Percentiles rank a stretch among this genome's conserved stretches.
phyloP scores from a whole-genome alignment of 768 basidiomycete species.

The Panus rudis region DNA sequence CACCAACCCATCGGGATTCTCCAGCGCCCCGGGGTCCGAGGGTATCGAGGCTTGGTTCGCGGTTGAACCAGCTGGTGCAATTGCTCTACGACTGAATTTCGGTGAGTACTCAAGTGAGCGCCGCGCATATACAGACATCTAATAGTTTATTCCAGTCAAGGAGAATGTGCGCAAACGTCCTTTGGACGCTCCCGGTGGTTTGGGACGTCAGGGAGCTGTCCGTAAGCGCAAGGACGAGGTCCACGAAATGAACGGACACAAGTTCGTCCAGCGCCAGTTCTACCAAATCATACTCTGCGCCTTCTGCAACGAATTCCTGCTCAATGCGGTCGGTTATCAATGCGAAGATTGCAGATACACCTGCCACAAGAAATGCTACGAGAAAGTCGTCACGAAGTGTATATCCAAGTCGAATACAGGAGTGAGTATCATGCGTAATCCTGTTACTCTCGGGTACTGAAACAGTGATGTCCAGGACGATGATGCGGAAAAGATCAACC shows the following conservation, averaged over 20 bases:
- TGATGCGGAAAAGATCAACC: conserved; percentile 98
- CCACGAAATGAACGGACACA: conserved; percentile 99
- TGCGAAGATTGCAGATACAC: conserved; percentile 99
- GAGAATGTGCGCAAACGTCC: conserved; percentile 96
- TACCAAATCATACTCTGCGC: conserved; percentile 98
- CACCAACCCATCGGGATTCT: conserved; percentile 10
- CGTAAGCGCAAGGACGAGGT: conserved; percentile 97
- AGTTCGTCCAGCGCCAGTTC: conserved; percentile 95
- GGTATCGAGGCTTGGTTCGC: conserved; percentile 97
- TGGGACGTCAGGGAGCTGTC: conserved; percentile 96
- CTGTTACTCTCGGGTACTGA: conserved; percentile 1
- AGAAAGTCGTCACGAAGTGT: conserved; percentile 98
- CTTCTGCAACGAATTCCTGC: conserved; percentile 94
- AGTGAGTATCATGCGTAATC: conserved; percentile 40
- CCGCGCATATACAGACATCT: conserved; percentile 7
- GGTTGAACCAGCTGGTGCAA: conserved; percentile 94
- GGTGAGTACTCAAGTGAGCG: conserved; percentile 46
- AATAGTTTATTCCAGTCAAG: conserved; percentile 59
- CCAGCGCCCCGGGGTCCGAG: conserved; percentile 34
- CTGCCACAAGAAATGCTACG: conserved; percentile 98
- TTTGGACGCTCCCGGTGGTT: conserved; percentile 82
- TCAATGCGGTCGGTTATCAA: conserved; percentile 96
- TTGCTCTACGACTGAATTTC: conserved; percentile 85
- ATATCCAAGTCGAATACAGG: conserved; percentile 95
- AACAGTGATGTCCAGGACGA: conserved; percentile 55